Evolutionary conservation across 306 rosid genomes (phyloP).

Genomic region (Mimosa pudica): DNA sequence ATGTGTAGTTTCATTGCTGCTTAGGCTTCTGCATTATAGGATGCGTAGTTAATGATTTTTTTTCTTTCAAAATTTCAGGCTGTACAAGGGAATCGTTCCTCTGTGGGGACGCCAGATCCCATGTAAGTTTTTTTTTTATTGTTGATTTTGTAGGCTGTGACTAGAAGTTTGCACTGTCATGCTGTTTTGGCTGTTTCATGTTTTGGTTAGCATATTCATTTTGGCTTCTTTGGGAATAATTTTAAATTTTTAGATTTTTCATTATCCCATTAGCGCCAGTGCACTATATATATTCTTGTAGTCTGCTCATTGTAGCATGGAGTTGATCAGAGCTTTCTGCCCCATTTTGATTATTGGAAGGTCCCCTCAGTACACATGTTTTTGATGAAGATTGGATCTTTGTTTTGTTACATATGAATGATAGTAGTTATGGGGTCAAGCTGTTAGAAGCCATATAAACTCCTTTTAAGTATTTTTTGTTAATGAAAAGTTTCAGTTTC

Average conservation of each 20-base stretch:
- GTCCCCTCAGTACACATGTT: not conserved
- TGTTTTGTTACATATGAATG: not conserved
- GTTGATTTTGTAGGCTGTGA: not conserved
- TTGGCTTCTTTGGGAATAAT: not conserved
- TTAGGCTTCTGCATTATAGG: not conserved
- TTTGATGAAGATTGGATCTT: not conserved
- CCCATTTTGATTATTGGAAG: not conserved
- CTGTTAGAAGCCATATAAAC: not conserved
- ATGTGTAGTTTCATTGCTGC: not conserved
- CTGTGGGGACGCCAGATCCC: slow-evolving; percentile 99
- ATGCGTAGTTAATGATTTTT: slow-evolving; percentile 34
- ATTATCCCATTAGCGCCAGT: not conserved
- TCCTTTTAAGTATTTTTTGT: not conserved
- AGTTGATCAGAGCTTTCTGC: not conserved
- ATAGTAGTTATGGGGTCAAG: not conserved
- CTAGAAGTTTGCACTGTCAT: not conserved
- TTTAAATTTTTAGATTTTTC: not conserved
- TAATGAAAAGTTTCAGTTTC: not conserved
- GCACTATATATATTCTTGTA: not conserved
- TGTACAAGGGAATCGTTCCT: slow-evolving; percentile 90
- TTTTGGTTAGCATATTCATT: not conserved
- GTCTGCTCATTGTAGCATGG: not conserved
- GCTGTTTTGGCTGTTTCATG: not conserved
- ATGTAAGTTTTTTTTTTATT: slow-evolving; percentile 57
- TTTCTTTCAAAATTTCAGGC: slow-evolving; percentile 46